phyloP scores from a whole-genome alignment of 2,329 filamentous ascomycete species.

The Aspergillus novofumigatus region DNA sequence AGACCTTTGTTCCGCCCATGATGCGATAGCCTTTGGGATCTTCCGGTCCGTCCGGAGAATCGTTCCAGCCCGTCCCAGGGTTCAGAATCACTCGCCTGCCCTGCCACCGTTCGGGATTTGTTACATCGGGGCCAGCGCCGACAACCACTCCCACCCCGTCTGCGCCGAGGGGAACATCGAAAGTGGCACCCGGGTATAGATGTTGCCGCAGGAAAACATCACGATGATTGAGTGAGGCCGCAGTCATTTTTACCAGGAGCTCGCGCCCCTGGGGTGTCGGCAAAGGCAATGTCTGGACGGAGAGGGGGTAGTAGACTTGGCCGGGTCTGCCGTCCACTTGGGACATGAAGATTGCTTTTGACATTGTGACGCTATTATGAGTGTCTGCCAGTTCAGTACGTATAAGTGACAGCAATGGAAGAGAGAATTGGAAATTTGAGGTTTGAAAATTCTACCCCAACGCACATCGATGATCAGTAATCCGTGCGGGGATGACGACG shows the following conservation, averaged over 20 bases:
- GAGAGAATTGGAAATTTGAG: not conserved
- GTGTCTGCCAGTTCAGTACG: not conserved
- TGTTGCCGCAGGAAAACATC: constrained; percentile 92
- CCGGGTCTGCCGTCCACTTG: constrained; percentile 58
- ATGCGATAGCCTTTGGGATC: constrained; percentile 40
- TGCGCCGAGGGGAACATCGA: constrained; percentile 71
- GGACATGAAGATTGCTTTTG: constrained; percentile 42
- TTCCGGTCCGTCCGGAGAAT: constrained; percentile 70
- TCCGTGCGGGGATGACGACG: constrained; percentile 9
- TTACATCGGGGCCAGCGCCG: constrained; percentile 53
- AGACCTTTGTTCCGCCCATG: constrained; percentile 56
- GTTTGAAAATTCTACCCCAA: not conserved
- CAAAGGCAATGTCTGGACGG: constrained; percentile 57
- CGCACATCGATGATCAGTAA: not conserved
- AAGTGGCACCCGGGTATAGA: constrained; percentile 81
- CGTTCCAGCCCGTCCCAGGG: constrained; percentile 73
- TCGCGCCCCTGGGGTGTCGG: constrained; percentile 63
- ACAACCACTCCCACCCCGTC: constrained; percentile 78
- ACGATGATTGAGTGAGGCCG: constrained; percentile 87
- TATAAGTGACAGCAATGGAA: not conserved
- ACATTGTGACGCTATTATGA: constrained; percentile 28
- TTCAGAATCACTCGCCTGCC: constrained; percentile 71
- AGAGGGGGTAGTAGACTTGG: constrained; percentile 63
- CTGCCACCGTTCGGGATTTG: constrained; percentile 51
- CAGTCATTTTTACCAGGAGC: constrained; percentile 70